Base-by-base conservation (phyloP, 192 early-diverging fungal genomes). In the Haplosporangium gracile region DNA sequence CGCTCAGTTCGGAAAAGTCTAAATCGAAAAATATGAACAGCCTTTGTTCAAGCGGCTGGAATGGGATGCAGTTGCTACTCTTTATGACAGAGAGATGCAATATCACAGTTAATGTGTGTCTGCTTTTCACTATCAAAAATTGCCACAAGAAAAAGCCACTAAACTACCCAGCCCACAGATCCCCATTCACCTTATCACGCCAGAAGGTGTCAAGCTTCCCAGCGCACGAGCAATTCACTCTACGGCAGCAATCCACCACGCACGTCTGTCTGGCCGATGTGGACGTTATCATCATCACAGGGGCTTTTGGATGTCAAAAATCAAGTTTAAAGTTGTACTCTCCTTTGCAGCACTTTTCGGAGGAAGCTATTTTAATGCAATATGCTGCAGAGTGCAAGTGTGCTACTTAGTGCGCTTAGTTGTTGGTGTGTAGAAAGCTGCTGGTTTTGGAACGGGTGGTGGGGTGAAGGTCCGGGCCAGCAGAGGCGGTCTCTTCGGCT, bases 351-450 rank as follows among this genome's bases (percentile, higher is more conserved):
- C 49, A 55, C 24, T 55, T 55, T 55, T n/a, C 53, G 0, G 53
- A 55, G 53, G 53, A n/a, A 55, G 68, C 68, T 69, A 36, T 38
- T 32, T 38, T 69, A 69, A 69, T 38, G 68, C 68, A 69, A 69
- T 38, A 72, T 45, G 70, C 1, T 72, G 39, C 72, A 55, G 10
- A 26, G 16, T 72, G 70, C 70, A n/a, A n/a, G n/a, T n/a, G n/a
- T n/a, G n/a, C n/a, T n/a, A n/a, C n/a, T n/a, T n/a, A n/a, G n/a
- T n/a, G n/a, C n/a, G 42, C 72, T 55, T 74, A 38, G 32, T 29
- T 53, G 26, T 74, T 53, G 72, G 72, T 53, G 72, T 74, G 49
- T 74, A 74, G 32, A 74, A 74, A 2, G 72, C 55, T 47, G 29
- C n/a, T 74, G 49, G 15, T 53, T 53, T 74, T 53, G 11, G 43